Evolutionary conservation across 805 yeast species (phyloP), one percentile per base, ranked within the genome.

Genomic region (Wickerhamomyces canadensis): DNA sequence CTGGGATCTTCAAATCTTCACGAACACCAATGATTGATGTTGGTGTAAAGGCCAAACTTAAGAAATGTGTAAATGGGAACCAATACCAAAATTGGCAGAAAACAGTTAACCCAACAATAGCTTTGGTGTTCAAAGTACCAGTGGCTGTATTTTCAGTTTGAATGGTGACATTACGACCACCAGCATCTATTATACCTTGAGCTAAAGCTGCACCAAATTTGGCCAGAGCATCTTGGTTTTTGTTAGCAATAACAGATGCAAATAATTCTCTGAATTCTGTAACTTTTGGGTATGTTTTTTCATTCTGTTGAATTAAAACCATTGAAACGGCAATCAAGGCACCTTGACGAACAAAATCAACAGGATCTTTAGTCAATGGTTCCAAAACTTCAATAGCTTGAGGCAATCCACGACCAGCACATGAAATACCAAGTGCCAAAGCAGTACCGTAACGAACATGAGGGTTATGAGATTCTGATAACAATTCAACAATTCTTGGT

Each of bases 401-500:
- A 41, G 80, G 78, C 38, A 84, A 67, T 4, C 89, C 93, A 57
- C 93, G 81, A 33, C 98, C 98, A 18, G 97, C 96, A 70, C 98
- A 89, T 4, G 98, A 79, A 44, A 93, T 85, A 21, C 97, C 98
- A 45, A 93, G 73, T 0, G 98, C 98, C 78, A 93, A 70, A 2
- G 98, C 96, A 23, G 97, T 85, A 67, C 98, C 98, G 58, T 93
- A 93, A 61, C 98, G 84, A 26, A 93, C 98, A 58, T 93, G 97
- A 12, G 98, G 96, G 60, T 93, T 93, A 61, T 93, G 97, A 1
- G 96, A 85, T 61, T 88, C 95, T 0, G 96, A 78, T 49, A 93
- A 72, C 40, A 93, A 70, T 60, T 91, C 95, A 27, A 93, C 97
- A 65, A 93, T 84, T 49, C 94, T 83, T 40, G 98, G 98, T 16